Percentiles rank a stretch among this genome's conserved stretches.
These are phyloP conservation scores for Odonthalia washingtoniensis DNA, from an alignment of 31 red algal genomes.

Conservation along the genomic window DNA sequence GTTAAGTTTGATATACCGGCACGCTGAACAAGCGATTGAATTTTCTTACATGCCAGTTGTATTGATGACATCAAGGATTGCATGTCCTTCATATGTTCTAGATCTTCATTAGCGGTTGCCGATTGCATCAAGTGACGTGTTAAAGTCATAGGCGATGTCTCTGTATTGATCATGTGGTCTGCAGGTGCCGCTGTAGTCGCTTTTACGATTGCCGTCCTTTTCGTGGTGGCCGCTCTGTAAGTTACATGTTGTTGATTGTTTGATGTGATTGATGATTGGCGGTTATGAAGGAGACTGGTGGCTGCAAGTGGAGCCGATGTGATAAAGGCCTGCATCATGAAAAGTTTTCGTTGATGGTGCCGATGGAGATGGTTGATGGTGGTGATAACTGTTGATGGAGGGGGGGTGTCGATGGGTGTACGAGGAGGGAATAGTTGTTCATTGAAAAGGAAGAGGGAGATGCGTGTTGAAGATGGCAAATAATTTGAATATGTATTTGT, in stretches of 20 bases:
- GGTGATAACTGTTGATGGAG: too few species aligned
- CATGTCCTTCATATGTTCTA: slow-evolving; percentile 88
- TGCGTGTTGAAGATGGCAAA: too few species aligned
- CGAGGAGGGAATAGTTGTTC: too few species aligned
- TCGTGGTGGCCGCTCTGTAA: background rate
- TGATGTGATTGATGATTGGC: background rate
- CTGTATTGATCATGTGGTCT: slow-evolving; percentile 42
- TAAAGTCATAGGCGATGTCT: slow-evolving; percentile 86
- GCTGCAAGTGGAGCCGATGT: background rate
- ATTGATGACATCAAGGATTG: slow-evolving; percentile 85
- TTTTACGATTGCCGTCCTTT: background rate
- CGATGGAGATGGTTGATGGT: too few species aligned
- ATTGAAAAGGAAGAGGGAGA: too few species aligned
- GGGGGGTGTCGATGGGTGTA: too few species aligned
- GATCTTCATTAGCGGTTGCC: slow-evolving; percentile 71
- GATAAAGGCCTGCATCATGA: slow-evolving; percentile 10
- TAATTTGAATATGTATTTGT: too few species aligned
- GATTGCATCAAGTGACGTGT: slow-evolving; percentile 84
- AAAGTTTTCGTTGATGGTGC: too few species aligned
- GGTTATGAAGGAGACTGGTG: background rate
- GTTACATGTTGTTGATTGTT: background rate
- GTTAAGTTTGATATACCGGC: slow-evolving; percentile 86
- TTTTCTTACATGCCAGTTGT: slow-evolving; percentile 97
- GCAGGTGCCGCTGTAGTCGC: slow-evolving; percentile 32
- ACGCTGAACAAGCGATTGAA: slow-evolving; percentile 86